These are phyloP conservation scores for Silene conica DNA, from an alignment of 148 eudicot genomes.

Conservation along the genomic window DNA sequence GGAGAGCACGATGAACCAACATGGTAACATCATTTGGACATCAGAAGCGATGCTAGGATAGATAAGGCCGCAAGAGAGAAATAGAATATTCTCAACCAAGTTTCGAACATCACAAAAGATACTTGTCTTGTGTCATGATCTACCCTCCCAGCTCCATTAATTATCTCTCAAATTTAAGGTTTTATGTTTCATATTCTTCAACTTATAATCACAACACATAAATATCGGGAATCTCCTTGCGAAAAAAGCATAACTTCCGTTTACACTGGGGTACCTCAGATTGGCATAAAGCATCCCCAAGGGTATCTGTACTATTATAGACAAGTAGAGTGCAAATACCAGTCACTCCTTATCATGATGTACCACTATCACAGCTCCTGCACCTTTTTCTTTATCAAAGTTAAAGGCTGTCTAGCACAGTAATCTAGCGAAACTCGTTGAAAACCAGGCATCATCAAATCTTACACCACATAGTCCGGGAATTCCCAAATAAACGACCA, in stretches of 20 bases:
- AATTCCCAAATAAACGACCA: not conserved
- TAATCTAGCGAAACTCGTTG: not conserved
- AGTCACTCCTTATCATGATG: not conserved
- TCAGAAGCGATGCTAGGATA: not conserved
- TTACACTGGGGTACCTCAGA: not conserved
- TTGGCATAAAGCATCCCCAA: not conserved
- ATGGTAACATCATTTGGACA: not conserved
- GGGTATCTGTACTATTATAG: not conserved
- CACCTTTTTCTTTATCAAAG: not conserved
- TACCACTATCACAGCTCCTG: not conserved
- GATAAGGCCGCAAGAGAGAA: not conserved
- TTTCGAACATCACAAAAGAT: not conserved
- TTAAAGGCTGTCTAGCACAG: not conserved
- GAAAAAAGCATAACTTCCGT: not conserved
- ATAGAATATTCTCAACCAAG: not conserved
- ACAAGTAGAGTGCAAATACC: not conserved
- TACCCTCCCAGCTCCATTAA: not conserved
- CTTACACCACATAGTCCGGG: not conserved
- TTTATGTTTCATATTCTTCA: not conserved
- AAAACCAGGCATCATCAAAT: not conserved
- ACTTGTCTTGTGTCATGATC: not conserved
- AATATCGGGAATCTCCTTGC: not conserved
- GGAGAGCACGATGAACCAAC: not conserved
- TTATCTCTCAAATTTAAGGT: no score
- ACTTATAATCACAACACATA: not conserved